Evolutionary conservation across 2,329 filamentous ascomycete genomes (phyloP), one percentile per base, ranked within the genome.

Genomic region (Fusarium sp.): DNA sequence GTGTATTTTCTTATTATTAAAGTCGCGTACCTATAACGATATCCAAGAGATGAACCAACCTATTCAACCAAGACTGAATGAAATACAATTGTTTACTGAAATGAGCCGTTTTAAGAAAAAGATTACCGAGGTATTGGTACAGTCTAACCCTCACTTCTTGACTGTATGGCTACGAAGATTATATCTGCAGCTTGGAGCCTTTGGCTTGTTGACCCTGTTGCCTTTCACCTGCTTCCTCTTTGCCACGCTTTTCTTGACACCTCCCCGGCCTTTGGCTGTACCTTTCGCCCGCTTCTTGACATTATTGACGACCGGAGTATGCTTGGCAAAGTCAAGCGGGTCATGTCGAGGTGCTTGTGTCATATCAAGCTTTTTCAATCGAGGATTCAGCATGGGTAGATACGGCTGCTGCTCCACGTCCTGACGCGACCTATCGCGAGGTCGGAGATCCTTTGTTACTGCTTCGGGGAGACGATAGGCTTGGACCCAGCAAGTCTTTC

Each of bases 241-340:
- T 55, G 35, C 51, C 20, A 55, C 14, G 51, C 24, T 38, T 28
- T 41, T 55, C 35, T 39, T 28, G 11, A 3, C 10, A 18, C 51
- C 51, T 28, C 30, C 30, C 30, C 22, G 24, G 4, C 20, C 20
- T 54, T 38, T 39, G 10, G 24, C 24, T 54, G 3, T 4, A n/a
- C 3, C 0, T 28, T 6, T 2, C 20, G 8, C 35, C 24, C 24
- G 35, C 24, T 54, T 39, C 28, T 53, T 35, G 13, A 5, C 8
- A 18, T 8, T 60, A 13, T 28, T 15, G 30, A 22, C 11, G 1
- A 26, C 45, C 26, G 20, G n/a, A 13, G 12, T 42, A 8, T 15
- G 17, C 10, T 66, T 66, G 17, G n/a, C n/a, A 35, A n/a, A 54
- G 14, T 68, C 63, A 24, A 44, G 50, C 22, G 68, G 69, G 28